phyloP scores from a whole-genome alignment of 2,329 filamentous ascomycete genomes.

The Penicillium sp. region DNA sequence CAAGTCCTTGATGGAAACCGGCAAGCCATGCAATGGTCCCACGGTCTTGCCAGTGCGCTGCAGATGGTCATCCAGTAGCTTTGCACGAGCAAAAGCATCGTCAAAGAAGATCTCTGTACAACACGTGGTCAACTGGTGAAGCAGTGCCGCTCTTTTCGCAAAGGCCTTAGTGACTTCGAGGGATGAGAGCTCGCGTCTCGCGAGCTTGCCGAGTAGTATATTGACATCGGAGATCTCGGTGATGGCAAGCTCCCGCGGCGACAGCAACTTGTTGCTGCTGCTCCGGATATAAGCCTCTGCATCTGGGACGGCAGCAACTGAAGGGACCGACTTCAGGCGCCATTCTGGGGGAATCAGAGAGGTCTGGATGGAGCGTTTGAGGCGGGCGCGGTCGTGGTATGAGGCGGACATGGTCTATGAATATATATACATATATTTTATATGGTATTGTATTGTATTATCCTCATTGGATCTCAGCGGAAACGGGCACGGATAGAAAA shows the following conservation, averaged over 20 bases:
- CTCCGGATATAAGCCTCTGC: constrained; percentile 19
- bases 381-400: constrained; percentile 22
- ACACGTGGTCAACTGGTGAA: constrained; percentile 39
- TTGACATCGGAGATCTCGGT: constrained; percentile 24
- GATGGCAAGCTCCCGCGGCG: constrained; percentile 17
- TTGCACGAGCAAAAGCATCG: constrained; percentile 18
- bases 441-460: too few relatives aligned
- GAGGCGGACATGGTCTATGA: constrained; percentile 10
- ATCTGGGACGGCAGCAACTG: constrained; percentile 18
- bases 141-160: constrained; percentile 52
- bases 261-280: background rate
- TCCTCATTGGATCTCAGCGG: too few relatives aligned
- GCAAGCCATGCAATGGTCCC: constrained; percentile 25
- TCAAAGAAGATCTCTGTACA: constrained; percentile 23
- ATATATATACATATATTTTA: too few relatives aligned
- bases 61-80: constrained; percentile 18
- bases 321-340: constrained; percentile 21
- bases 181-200: constrained; percentile 42
- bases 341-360: constrained; percentile 22
- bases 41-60: constrained; percentile 16
- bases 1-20: constrained; percentile 25
- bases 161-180: constrained; percentile 51
- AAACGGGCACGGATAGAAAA: too few relatives aligned
- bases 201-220: constrained; percentile 31
- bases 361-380: constrained; percentile 22